Conservation (phyloP, 441 rosid species). For the Euphorbia schlechtendalii region DNA sequence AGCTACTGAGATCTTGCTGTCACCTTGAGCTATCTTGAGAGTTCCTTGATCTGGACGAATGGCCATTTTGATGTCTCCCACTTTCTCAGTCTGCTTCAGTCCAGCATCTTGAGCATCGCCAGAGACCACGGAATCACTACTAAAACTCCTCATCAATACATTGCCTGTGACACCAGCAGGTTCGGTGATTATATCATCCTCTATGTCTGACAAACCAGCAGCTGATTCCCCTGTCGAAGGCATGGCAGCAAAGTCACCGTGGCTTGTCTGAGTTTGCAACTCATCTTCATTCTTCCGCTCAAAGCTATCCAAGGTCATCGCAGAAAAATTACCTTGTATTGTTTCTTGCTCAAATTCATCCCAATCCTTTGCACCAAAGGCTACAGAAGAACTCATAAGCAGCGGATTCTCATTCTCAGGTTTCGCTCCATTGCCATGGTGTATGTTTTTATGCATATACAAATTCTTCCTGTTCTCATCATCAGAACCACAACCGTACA, state of each 20-base stretch:
- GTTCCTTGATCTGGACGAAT: slow-evolving; percentile 29
- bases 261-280: slow-evolving; percentile 25
- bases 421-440: slow-evolving; percentile 19
- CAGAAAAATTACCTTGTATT: slow-evolving; percentile 31
- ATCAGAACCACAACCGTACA: slow-evolving; percentile 45
- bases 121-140: slow-evolving; percentile 17
- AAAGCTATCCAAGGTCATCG: slow-evolving; percentile 27
- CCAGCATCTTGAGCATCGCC: slow-evolving; percentile 25
- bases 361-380: slow-evolving; percentile 87
- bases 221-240: slow-evolving; percentile 16
- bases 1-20: slow-evolving; percentile 10
- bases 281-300: slow-evolving; percentile 24
- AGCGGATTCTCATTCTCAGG: slow-evolving; percentile 49
- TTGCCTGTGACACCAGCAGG: slow-evolving; percentile 18
- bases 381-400: slow-evolving; percentile 59
- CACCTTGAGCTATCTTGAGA: slow-evolving; percentile 21
- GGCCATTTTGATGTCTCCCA: slow-evolving; percentile 31
- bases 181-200: slow-evolving; percentile 20
- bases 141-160: slow-evolving; percentile 22
- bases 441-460: slow-evolving; percentile 24
- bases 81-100: slow-evolving; percentile 29
- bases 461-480: slow-evolving; percentile 33
- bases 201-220: slow-evolving; percentile 27
- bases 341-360: slow-evolving; percentile 77
- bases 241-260: slow-evolving; percentile 15